phyloP scores from a whole-genome alignment of 2,329 filamentous ascomycete genomes.

The Aspergillus fijiensis region DNA sequence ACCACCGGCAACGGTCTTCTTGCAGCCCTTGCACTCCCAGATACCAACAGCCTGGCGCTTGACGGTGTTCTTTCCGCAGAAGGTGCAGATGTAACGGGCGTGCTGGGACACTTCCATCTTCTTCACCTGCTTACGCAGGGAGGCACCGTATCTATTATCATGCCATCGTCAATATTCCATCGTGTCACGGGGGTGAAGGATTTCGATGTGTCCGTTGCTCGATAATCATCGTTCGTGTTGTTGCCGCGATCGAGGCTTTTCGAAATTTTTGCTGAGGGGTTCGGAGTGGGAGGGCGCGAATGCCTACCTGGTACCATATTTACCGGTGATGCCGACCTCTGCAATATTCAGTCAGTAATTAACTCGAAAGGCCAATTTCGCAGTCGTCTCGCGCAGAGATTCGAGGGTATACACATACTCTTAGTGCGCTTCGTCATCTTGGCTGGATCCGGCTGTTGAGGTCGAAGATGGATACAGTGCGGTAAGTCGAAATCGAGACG shows the following conservation, averaged over 20 bases:
- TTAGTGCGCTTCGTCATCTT: constrained; percentile 95
- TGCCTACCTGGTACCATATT: constrained; percentile 93
- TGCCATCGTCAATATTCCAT: constrained; percentile 23
- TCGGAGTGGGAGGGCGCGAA: constrained; percentile 26
- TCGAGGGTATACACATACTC: constrained; percentile 50
- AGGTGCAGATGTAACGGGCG: constrained; percentile 95
- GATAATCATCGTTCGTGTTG: constrained; percentile 13
- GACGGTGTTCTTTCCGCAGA: constrained; percentile 96
- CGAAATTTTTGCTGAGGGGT: constrained; percentile 15
- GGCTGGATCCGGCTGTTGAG: constrained; percentile 45
- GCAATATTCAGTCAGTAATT: constrained; percentile 31
- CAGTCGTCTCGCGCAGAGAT: neutral
- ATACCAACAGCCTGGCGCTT: constrained; percentile 89
- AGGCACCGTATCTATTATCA: constrained; percentile 83
- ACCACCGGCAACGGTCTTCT: constrained; percentile 89
- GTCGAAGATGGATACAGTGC: constrained; percentile 40
- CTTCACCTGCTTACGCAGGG: constrained; percentile 98
- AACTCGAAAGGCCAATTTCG: neutral
- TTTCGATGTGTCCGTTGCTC: constrained; percentile 21
- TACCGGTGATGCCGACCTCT: constrained; percentile 97
- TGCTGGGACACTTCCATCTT: constrained; percentile 99
- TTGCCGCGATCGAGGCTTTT: constrained; percentile 13
- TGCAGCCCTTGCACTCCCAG: constrained; percentile 95
- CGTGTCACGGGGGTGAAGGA: constrained; percentile 6
- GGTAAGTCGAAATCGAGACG: constrained; percentile 33